These are phyloP conservation scores for Kodamaea hsintzibuensis DNA, from an alignment of 805 yeast species.

Conservation along the genomic window DNA sequence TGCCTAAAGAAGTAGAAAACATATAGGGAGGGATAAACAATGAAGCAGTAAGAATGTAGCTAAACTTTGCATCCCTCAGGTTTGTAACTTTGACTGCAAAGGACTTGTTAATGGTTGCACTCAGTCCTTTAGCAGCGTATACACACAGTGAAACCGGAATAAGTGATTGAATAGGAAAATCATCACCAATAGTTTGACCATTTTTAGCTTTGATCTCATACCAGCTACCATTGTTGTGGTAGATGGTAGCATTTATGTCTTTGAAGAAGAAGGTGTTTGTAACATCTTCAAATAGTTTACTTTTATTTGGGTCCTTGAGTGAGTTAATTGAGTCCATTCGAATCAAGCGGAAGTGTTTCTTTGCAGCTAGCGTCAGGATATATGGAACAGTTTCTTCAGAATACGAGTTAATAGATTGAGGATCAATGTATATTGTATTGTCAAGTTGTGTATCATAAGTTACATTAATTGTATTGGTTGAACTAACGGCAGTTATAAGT, in stretches of 20 bases:
- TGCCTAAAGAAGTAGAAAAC: neutral
- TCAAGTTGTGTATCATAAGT: neutral
- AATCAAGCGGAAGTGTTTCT: neutral
- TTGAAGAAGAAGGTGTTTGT: slow-evolving; percentile 4
- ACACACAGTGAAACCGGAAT: slow-evolving; percentile 13
- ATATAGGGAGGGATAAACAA: neutral
- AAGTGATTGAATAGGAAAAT: neutral
- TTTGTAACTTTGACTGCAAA: neutral
- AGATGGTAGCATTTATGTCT: slow-evolving; percentile 1
- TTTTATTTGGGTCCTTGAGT: neutral
- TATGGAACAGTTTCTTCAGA: neutral
- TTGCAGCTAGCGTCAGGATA: neutral
- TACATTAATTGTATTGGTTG: neutral
- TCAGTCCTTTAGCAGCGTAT: slow-evolving; percentile 1
- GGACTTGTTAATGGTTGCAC: slow-evolving; percentile 1
- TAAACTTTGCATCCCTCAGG: neutral
- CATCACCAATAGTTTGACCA: neutral
- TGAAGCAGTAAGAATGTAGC: neutral
- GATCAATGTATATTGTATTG: neutral
- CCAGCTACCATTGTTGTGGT: slow-evolving; percentile 3
- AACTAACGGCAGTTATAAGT: neutral
- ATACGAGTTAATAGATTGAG: neutral
- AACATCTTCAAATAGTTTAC: slow-evolving; percentile 2
- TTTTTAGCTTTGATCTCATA: neutral
- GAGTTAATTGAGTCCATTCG: slow-evolving; percentile 1